A percentile compares a stretch with the other conserved stretches of the same genome.
Evolutionary conservation across 108 stramenopile genomes (phyloP).

Genomic region (Aureococcus anophagefferens): DNA sequence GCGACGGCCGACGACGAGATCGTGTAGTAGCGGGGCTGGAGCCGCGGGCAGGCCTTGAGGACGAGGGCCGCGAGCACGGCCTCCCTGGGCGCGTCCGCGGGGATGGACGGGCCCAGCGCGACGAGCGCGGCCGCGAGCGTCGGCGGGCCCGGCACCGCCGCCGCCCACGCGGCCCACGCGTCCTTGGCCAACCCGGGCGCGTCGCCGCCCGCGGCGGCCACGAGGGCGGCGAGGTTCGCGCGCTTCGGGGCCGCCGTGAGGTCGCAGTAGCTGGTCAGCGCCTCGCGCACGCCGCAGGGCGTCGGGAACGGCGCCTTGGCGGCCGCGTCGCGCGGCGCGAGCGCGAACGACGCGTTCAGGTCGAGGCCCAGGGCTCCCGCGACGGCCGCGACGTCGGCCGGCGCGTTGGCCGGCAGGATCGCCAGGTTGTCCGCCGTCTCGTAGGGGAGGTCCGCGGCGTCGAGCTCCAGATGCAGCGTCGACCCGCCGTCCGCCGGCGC

Average conservation of each 20-base stretch:
- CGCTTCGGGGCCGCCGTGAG: conserved; percentile 71
- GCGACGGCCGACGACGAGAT: conserved; percentile 77
- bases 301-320: conserved; percentile 78
- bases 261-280: conserved; percentile 77
- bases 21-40: conserved; percentile 92
- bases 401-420: conserved; percentile 70
- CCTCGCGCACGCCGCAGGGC: conserved; percentile 76
- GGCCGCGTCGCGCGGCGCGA: conserved; percentile 22
- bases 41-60: conserved; percentile 55
- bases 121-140: conserved; percentile 48
- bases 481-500: conserved; percentile 55
- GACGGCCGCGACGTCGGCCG: conserved; percentile 55
- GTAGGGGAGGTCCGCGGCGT: conserved; percentile 65
- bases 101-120: conserved; percentile 58
- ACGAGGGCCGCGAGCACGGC: conserved; percentile 67
- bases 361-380: conserved; percentile 38
- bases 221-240: conserved; percentile 72
- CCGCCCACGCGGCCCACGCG: conserved; percentile 62
- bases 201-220: conserved; percentile 52
- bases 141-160: conserved; percentile 52
- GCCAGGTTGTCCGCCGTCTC: conserved; percentile 91
- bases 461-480: conserved; percentile 88
- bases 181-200: conserved; percentile 44
- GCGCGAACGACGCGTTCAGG: conserved; percentile 25
- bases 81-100: conserved; percentile 31